Percentiles rank a stretch among this genome's conserved stretches.
phyloP scores from a whole-genome alignment of 225 moss, liverwort and hornwort species.

The Rhytidiadelphus loreus region DNA sequence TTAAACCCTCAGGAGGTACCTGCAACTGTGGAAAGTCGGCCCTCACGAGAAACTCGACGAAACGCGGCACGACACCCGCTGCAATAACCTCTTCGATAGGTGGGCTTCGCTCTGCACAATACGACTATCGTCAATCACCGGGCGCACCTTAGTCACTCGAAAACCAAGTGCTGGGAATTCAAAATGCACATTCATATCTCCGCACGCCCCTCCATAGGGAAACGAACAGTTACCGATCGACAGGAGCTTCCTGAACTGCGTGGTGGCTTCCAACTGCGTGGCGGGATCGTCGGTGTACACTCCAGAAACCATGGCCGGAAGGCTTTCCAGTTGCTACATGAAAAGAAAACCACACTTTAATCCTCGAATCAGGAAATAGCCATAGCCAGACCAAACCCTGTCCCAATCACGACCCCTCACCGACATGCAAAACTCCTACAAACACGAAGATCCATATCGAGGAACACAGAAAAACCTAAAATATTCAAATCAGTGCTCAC shows the following conservation, averaged over 20 bases:
- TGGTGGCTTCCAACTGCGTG: conserved; percentile 81
- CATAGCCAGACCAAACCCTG: background rate
- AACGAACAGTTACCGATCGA: conserved; percentile 50
- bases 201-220: too few species aligned
- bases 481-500: too few species aligned
- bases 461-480: background rate
- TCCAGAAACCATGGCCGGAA: conserved; percentile 93
- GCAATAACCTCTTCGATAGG: conserved; percentile 96
- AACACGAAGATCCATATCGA: background rate
- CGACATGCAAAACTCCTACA: background rate
- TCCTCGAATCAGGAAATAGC: background rate
- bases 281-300: conserved; percentile 85
- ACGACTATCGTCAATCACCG: background rate
- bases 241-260: conserved; percentile 86
- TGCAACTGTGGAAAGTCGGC: conserved; percentile 78
- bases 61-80: conserved; percentile 92
- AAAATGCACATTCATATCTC: background rate
- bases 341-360: background rate
- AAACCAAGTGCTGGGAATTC: background rate
- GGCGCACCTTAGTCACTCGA: background rate
- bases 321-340: conserved; percentile 84
- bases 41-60: conserved; percentile 83
- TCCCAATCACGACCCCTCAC: background rate
- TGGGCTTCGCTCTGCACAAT: conserved; percentile 71
- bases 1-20: background rate